A percentile compares a stretch with the other conserved stretches of the same genome.
Evolutionary conservation across 805 yeast species (phyloP).

Genomic region (Saturnispora hagleri): DNA sequence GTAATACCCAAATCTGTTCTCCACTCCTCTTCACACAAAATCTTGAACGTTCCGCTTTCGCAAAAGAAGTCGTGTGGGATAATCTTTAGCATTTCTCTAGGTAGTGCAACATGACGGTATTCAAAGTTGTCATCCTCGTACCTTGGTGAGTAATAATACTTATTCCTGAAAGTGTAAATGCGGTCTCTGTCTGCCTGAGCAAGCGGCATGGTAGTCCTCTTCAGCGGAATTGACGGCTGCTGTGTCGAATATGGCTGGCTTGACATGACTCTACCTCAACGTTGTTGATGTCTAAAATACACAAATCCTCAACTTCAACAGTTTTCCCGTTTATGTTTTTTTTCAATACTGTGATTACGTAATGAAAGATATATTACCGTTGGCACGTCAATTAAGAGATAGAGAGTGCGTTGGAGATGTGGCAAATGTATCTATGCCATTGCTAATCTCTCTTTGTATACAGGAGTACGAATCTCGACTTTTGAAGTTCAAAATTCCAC

Average conservation of each 20-base stretch:
- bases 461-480: neutral
- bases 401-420: neutral
- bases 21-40: slow-evolving; percentile 94
- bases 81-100: slow-evolving; percentile 88
- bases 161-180: slow-evolving; percentile 83
- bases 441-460: neutral
- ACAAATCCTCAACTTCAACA: neutral
- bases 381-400: slow-evolving; percentile 32
- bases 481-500: neutral
- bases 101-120: slow-evolving; percentile 94
- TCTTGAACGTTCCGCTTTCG: slow-evolving; percentile 88
- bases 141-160: slow-evolving; percentile 89
- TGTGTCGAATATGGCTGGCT: slow-evolving; percentile 25
- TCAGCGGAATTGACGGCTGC: neutral
- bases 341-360: slow-evolving; percentile 25
- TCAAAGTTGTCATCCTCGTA: slow-evolving; percentile 89
- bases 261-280: slow-evolving; percentile 69
- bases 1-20: slow-evolving; percentile 89
- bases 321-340: neutral
- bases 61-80: slow-evolving; percentile 93
- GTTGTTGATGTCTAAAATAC: slow-evolving; percentile 11
- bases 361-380: slow-evolving; percentile 41
- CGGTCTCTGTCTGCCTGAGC: slow-evolving; percentile 79
- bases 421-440: neutral
- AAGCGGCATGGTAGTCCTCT: slow-evolving; percentile 46